These are phyloP conservation scores for Phaeotremella fagi DNA, from an alignment of 768 basidiomycete species.

Conservation along the genomic window DNA sequence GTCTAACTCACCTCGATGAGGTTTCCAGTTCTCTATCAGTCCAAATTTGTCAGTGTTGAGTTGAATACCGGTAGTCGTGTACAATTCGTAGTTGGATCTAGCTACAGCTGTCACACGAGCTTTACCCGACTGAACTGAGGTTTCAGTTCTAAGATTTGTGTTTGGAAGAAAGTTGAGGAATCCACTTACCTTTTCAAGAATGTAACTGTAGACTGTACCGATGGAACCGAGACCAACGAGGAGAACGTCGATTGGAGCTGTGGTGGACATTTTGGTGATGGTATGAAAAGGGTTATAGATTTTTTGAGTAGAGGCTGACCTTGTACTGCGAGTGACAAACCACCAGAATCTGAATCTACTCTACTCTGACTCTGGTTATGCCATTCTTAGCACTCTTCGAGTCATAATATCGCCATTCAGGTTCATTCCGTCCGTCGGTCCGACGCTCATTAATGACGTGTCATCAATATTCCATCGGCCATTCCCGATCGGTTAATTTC, in stretches of 20 bases:
- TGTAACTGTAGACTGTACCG: constrained; percentile 44
- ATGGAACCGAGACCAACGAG: constrained; percentile 41
- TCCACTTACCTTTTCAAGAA: constrained; percentile 64
- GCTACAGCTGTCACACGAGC: constrained; percentile 69
- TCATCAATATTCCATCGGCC: too few species aligned
- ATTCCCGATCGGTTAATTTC: too few species aligned
- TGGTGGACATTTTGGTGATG: background rate
- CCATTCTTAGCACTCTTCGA: too few species aligned
- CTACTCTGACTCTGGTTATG: too few species aligned
- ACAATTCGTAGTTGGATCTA: constrained; percentile 60
- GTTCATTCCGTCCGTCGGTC: too few species aligned
- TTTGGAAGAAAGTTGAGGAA: background rate
- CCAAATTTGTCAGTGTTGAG: constrained; percentile 62
- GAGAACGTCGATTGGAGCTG: constrained; percentile 28
- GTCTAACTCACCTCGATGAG: constrained; percentile 58
- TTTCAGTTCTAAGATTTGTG: background rate
- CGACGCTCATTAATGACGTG: too few species aligned
- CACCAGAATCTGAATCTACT: too few species aligned
- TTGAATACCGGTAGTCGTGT: constrained; percentile 26
- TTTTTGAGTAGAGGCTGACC: too few species aligned
- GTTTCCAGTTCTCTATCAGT: constrained; percentile 58
- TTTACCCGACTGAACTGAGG: constrained; percentile 52
- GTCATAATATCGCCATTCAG: too few species aligned
- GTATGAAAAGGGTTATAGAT: too few species aligned
- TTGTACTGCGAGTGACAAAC: too few species aligned